Evolutionary conservation across 352 stramenopile genomes (phyloP), one percentile per base, ranked within the genome.

Genomic region (Phytophthora pistaciae): DNA sequence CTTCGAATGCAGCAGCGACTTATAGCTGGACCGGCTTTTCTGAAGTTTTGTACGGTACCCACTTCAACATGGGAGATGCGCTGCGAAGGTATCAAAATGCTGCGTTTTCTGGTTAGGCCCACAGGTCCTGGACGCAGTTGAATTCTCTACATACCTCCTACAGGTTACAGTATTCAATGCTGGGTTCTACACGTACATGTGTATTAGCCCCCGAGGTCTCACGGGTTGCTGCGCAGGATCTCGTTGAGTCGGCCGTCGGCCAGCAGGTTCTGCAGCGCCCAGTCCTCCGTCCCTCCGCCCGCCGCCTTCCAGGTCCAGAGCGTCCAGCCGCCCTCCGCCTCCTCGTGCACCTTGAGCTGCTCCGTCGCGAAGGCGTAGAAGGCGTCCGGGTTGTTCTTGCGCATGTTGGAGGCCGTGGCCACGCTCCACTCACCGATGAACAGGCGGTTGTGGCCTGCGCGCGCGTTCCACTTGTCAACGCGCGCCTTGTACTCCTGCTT

Each of bases 391-490:
- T 82, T 79, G 27, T 80, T 75, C 25, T 64, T 66, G 49, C 83
- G 87, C 69, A 91, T 80, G 60, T 85, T 84, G 50, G 56, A 64
- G 8, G 80, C 68, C 0, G 74, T 83, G 27, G 79, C 83, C 20
- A 91, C 62, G 23, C 79, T 85, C 68, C 82, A 92, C 62, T 92
- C 85, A 14, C 85, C 83, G 33, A 92, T 78, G 60, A 89, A 87
- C 69, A 92, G 71, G 10, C 50, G 57, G 38, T 87, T 84, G 57
- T 80, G 67, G 9, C 61, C 68, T 38, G 66, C 52, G 14, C 64
- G 64, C 18, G 56, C 33, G 67, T 81, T 85, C 78, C 75, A 83
- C 61, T 75, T 71, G 58, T 57, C 64, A 42, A 85, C 63, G 6
- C 59, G 64, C 16, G 21, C 62, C 27, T 74, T 75, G 62, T 78